Percentiles rank a stretch among this genome's conserved stretches.
phyloP scores from a whole-genome alignment of 2,329 filamentous ascomycete species.

The Venturiaceae sp. region DNA sequence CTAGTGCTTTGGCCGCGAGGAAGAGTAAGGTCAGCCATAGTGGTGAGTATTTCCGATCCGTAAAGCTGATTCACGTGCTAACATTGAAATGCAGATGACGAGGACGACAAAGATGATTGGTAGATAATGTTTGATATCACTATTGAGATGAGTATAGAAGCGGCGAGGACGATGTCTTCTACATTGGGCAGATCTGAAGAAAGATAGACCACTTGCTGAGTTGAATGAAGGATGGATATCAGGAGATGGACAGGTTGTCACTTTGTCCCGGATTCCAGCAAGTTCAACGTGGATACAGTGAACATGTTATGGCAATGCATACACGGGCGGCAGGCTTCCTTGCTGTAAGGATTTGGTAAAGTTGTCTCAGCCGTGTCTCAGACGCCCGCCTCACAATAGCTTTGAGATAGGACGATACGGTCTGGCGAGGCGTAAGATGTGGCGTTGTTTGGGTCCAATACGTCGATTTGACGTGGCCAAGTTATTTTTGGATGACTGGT shows the following conservation, averaged over 20 bases:
- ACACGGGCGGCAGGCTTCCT: not conserved
- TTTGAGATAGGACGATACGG: not conserved
- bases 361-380: not conserved
- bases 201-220: not conserved
- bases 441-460: not conserved
- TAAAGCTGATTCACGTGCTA: conserved; percentile 10
- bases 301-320: not conserved
- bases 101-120: conserved; percentile 70
- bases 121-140: conserved; percentile 14
- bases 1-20: conserved; percentile 72
- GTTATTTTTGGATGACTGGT: not conserved
- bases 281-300: not conserved
- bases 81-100: conserved; percentile 52
- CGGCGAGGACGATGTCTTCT: not conserved
- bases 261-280: not conserved
- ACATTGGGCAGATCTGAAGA: not conserved
- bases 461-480: not conserved
- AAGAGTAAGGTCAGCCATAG: conserved; percentile 93
- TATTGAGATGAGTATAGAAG: not conserved
- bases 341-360: not conserved
- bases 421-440: not conserved
- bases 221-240: not conserved
- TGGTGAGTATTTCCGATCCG: conserved; percentile 49
- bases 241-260: not conserved
- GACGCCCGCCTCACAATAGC: not conserved